Percentiles rank a stretch among this genome's conserved stretches.
These are phyloP conservation scores for Pseudonectria buxi DNA, from an alignment of 2,329 filamentous ascomycete species.

Conservation along the genomic window DNA sequence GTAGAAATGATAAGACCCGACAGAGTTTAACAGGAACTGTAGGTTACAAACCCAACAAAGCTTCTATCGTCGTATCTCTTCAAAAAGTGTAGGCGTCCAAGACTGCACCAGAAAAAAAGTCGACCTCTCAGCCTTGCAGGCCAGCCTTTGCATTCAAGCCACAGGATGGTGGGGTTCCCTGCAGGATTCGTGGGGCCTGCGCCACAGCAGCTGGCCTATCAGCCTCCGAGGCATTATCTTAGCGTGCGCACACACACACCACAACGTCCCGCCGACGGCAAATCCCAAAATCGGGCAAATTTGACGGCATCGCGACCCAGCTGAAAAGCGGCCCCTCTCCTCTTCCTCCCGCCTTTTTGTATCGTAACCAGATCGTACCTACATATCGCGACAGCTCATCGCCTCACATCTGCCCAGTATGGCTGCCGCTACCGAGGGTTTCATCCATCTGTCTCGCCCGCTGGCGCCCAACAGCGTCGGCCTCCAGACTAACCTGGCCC, in stretches of 20 bases:
- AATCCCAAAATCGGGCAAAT: constrained; percentile 39
- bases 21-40: constrained; percentile 1
- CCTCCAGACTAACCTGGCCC: constrained; percentile 78
- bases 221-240: constrained; percentile 37
- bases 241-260: constrained; percentile 46
- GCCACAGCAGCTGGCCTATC: constrained; percentile 31
- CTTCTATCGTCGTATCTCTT: no score
- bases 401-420: constrained; percentile 52
- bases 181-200: constrained; percentile 5
- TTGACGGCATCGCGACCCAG: constrained; percentile 29
- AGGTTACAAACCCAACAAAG: no score
- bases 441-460: constrained; percentile 90
- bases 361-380: constrained; percentile 13
- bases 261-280: constrained; percentile 33
- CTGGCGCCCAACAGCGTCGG: constrained; percentile 75
- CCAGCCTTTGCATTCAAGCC: constrained; percentile 23
- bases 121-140: constrained; percentile 30
- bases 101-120: constrained; percentile 24
- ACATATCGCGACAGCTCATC: constrained; percentile 12
- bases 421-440: constrained; percentile 73
- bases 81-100: not conserved
- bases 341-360: constrained; percentile 13
- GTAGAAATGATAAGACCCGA: not conserved
- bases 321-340: constrained; percentile 20
- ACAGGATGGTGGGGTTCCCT: constrained; percentile 25